Evolutionary conservation across 345 rosid genomes (phyloP).

Genomic region (Eucalyptus sp.): DNA sequence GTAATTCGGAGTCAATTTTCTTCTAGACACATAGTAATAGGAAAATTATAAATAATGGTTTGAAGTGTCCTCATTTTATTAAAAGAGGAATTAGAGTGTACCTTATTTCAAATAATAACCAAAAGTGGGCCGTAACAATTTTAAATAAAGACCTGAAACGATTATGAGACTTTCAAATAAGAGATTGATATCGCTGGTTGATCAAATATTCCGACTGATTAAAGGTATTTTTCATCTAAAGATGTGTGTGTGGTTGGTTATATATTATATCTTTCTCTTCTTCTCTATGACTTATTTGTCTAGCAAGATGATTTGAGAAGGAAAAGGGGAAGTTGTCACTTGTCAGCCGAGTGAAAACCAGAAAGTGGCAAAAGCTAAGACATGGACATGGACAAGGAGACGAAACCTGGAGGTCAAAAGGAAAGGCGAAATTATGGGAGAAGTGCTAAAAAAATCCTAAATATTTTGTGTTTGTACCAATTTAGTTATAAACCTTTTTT

Average conservation of each 20-base stretch:
- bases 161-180: too few relatives aligned
- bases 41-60: too few relatives aligned
- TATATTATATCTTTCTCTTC: too few relatives aligned
- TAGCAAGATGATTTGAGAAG: background rate
- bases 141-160: too few relatives aligned
- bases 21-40: background rate
- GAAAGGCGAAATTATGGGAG: background rate
- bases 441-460: too few relatives aligned
- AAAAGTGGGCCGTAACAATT: too few relatives aligned
- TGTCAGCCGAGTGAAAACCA: background rate
- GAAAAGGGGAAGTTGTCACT: background rate
- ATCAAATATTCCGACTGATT: too few relatives aligned
- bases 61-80: background rate
- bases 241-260: too few relatives aligned
- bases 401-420: background rate
- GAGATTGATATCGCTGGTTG: background rate
- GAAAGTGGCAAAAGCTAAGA: background rate
- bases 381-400: background rate
- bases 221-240: background rate
- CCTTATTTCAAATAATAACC: too few relatives aligned
- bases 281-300: background rate
- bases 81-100: too few relatives aligned
- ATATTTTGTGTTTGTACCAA: too few relatives aligned
- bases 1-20: background rate
- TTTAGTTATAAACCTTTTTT: too few relatives aligned